Evolutionary conservation across 257 asterid genomes (phyloP).

Genomic region (Euphrasia confusa): DNA sequence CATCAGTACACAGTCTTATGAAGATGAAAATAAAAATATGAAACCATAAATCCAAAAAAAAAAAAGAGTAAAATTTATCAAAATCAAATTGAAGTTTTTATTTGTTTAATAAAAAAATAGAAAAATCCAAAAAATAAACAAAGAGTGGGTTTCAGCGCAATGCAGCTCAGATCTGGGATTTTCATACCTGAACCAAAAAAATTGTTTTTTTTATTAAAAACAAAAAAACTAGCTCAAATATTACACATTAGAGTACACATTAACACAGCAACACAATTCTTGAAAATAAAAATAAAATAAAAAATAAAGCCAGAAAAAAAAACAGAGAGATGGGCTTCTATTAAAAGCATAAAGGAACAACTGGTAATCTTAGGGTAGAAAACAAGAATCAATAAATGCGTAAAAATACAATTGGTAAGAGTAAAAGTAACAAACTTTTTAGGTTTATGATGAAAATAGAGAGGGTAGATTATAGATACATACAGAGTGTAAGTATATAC

Average conservation of each 20-base stretch:
- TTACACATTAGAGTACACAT: too few relatives aligned
- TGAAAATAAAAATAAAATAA: not conserved
- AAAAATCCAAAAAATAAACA: conserved; percentile 3
- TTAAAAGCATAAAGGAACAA: conserved; percentile 3
- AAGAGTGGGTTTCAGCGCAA: conserved; percentile 25
- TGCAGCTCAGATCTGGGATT: conserved; percentile 66
- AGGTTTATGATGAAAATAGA: not conserved
- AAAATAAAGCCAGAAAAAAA: conserved; percentile 11
- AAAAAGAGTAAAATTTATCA: not conserved
- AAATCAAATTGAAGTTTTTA: not conserved
- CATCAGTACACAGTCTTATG: not conserved
- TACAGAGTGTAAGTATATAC: not conserved
- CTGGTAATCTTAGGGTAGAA: conserved; percentile 6
- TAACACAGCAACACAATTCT: not conserved
- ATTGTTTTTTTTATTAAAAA: not conserved
- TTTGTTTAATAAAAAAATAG: not conserved
- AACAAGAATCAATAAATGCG: conserved; percentile 16
- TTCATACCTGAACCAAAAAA: conserved; percentile 30
- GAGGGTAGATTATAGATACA: conserved; percentile 18
- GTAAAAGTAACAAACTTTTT: conserved; percentile 25
- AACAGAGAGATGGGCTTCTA: conserved; percentile 21
- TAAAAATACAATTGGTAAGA: conserved; percentile 30
- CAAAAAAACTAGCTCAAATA: conserved; percentile 20
- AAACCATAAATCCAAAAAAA: not conserved
- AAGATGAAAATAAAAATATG: not conserved